Percentiles rank a stretch among this genome's conserved stretches.
Evolutionary conservation across 805 yeast genomes (phyloP).

Genomic region (Candida montana): DNA sequence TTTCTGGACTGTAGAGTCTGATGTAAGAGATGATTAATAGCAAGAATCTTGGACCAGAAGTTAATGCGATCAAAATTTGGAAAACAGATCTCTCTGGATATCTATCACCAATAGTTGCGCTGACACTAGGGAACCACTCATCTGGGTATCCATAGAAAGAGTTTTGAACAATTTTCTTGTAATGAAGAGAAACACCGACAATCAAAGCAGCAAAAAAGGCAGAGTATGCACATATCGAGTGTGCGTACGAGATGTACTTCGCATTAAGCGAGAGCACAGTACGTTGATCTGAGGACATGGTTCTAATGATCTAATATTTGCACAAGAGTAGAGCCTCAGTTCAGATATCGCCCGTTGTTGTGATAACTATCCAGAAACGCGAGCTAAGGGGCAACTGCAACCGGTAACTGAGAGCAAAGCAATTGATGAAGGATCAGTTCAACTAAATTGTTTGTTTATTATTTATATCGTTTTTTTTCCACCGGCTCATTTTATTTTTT

Average conservation of each 20-base stretch:
- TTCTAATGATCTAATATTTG: no score
- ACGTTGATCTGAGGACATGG: conserved; percentile 2
- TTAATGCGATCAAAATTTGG: conserved; percentile 85
- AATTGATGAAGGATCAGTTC: no score
- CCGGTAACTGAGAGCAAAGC: no score
- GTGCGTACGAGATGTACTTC: conserved; percentile 62
- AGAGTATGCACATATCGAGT: conserved; percentile 61
- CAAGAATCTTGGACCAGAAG: conserved; percentile 88
- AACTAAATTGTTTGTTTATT: no score
- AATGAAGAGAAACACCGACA: conserved; percentile 76
- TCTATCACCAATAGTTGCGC: conserved; percentile 95
- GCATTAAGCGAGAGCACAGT: conserved; percentile 49
- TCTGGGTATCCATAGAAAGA: conserved; percentile 89
- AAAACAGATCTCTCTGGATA: conserved; percentile 93
- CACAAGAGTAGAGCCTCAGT: no score
- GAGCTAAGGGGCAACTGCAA: no score
- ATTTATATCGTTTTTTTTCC: no score
- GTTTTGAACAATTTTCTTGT: conserved; percentile 81
- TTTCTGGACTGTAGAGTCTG: conserved; percentile 33
- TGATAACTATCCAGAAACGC: no score
- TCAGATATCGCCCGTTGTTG: no score
- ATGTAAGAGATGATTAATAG: conserved; percentile 49
- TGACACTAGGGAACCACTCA: conserved; percentile 98
- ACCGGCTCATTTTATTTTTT: no score
- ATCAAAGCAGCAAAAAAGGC: conserved; percentile 74